Percentiles rank a stretch among this genome's conserved stretches.
Evolutionary conservation across 169 alveolate species (phyloP).

Genomic region (Eimeria maxima): DNA sequence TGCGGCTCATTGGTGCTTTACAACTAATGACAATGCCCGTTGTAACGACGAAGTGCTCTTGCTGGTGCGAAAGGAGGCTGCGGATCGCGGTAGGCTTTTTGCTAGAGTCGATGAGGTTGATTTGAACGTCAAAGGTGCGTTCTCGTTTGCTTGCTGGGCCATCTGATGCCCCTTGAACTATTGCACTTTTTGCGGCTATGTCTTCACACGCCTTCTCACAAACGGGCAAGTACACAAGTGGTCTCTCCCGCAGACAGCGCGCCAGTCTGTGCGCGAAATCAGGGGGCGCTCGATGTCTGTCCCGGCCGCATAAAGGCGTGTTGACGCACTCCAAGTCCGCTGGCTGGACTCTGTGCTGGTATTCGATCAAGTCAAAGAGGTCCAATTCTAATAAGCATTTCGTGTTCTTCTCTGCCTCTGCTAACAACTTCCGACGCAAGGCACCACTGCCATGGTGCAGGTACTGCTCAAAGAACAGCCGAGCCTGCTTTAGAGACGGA

Average conservation of each 20-base stretch:
- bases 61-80: constrained; percentile 77
- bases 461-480: constrained; percentile 80
- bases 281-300: constrained; percentile 83
- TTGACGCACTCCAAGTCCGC: constrained; percentile 79
- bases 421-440: constrained; percentile 74
- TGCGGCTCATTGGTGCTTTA: constrained; percentile 75
- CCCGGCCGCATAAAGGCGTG: constrained; percentile 80
- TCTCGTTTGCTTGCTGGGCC: constrained; percentile 53
- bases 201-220: constrained; percentile 83
- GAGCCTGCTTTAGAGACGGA: constrained; percentile 81
- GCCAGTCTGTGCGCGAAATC: constrained; percentile 81
- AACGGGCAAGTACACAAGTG: constrained; percentile 81
- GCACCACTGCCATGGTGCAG: constrained; percentile 81
- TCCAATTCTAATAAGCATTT: constrained; percentile 75
- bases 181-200: constrained; percentile 74
- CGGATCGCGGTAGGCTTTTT: constrained; percentile 78
- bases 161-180: constrained; percentile 62
- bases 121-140: constrained; percentile 72
- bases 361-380: constrained; percentile 63
- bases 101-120: constrained; percentile 75
- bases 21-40: constrained; percentile 79
- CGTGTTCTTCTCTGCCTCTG: constrained; percentile 67
- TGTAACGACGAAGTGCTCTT: constrained; percentile 82
- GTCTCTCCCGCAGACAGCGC: constrained; percentile 78
- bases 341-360: constrained; percentile 78